These are phyloP conservation scores for Wickerhamiella allomyrinae DNA, from an alignment of 805 yeast species.

Conservation along the genomic window DNA sequence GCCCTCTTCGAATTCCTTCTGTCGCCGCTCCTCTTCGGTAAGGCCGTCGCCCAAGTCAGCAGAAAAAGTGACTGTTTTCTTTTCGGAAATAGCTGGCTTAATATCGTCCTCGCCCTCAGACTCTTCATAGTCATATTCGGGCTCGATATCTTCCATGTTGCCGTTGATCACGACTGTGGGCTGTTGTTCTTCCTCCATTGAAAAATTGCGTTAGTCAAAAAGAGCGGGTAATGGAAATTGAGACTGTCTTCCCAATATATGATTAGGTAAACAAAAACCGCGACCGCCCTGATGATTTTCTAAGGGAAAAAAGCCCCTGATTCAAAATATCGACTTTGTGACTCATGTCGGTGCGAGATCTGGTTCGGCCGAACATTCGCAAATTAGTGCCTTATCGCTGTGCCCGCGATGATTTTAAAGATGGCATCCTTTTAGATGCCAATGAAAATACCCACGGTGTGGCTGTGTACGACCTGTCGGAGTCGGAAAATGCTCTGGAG, in stretches of 20 bases:
- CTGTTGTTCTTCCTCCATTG: constrained; percentile 24
- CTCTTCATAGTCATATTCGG: constrained; percentile 31
- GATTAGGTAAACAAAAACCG: too few species aligned
- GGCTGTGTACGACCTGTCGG: constrained; percentile 35
- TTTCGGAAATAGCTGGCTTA: constrained; percentile 18
- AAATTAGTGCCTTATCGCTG: constrained; percentile 83
- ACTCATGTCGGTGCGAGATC: constrained; percentile 17
- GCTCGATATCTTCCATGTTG: constrained; percentile 32
- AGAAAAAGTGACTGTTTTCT: constrained; percentile 67
- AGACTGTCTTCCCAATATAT: too few species aligned
- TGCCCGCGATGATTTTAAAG: constrained; percentile 89
- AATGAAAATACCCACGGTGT: constrained; percentile 95
- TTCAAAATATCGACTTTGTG: not conserved
- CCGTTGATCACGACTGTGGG: constrained; percentile 74
- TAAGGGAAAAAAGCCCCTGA: too few species aligned
- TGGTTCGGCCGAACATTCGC: constrained; percentile 76
- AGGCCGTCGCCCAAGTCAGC: constrained; percentile 44
- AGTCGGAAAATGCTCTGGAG: constrained; percentile 36
- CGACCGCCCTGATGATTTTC: too few species aligned
- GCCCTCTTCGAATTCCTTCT: constrained; percentile 87
- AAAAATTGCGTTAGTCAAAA: not conserved
- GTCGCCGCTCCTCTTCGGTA: constrained; percentile 58
- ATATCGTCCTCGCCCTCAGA: constrained; percentile 24
- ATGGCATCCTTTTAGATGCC: constrained; percentile 82
- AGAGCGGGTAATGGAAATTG: not conserved